Evolutionary conservation across 2,329 filamentous ascomycete genomes (phyloP).

Genomic region (Juglanconis sp.): DNA sequence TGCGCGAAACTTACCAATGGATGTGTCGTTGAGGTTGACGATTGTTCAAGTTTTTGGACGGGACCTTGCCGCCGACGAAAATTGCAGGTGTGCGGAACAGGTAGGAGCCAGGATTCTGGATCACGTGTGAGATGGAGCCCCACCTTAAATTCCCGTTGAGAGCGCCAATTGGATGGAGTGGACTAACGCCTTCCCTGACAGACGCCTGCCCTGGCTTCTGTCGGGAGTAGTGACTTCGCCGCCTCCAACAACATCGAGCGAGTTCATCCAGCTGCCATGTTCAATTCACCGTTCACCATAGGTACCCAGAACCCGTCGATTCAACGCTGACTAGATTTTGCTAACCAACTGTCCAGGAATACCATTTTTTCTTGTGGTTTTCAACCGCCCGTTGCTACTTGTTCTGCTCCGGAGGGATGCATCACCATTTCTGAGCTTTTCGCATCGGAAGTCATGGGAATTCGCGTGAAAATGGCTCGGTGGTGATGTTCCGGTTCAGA

Average conservation of each 20-base stretch:
- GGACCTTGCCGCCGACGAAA: background rate
- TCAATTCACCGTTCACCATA: background rate
- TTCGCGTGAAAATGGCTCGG: background rate
- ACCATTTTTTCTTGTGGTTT: background rate
- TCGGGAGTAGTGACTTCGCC: background rate
- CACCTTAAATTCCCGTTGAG: background rate
- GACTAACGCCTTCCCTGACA: background rate
- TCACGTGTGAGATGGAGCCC: too few species aligned
- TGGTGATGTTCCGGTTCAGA: conserved; percentile 7
- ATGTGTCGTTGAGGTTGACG: conserved; percentile 10
- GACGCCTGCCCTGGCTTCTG: background rate
- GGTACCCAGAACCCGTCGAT: background rate
- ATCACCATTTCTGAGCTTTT: conserved; percentile 2
- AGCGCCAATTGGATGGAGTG: background rate
- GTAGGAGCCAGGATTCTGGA: background rate
- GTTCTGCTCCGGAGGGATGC: background rate
- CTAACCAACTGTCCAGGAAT: conserved; percentile 6
- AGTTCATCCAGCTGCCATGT: background rate
- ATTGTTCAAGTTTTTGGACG: background rate
- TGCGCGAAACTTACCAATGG: conserved; percentile 16
- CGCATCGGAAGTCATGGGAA: background rate
- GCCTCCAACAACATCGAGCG: background rate
- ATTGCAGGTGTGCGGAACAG: conserved; percentile 5
- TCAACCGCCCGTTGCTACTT: background rate
- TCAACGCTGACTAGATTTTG: background rate